Conservation (phyloP, 2,329 filamentous ascomycete species). For the Aspergillus versicolor region DNA sequence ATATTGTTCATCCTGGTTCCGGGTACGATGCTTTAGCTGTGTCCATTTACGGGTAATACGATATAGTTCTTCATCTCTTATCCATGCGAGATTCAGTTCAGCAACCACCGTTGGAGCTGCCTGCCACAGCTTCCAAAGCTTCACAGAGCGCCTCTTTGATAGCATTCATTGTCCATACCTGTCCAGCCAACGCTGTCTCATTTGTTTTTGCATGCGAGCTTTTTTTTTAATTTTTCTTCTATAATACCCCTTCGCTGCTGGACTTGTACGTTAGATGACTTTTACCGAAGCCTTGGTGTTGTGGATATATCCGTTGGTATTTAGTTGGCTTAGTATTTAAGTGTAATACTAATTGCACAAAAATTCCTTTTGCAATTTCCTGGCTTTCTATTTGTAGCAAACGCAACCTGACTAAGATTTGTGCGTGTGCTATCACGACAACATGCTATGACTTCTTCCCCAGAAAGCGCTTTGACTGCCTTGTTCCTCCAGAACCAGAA, state of each 20-base stretch:
- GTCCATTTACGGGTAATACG: background rate
- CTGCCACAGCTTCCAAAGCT: background rate
- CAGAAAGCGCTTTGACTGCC: constrained; percentile 38
- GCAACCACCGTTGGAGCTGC: background rate
- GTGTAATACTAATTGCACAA: constrained; percentile 7
- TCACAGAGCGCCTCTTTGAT: background rate
- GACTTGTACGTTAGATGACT: constrained; percentile 30
- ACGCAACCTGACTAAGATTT: background rate
- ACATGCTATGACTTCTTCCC: constrained; percentile 32
- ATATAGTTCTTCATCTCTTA: background rate
- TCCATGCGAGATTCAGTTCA: background rate
- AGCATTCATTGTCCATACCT: constrained; percentile 5
- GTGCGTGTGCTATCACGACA: background rate
- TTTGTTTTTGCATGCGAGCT: constrained; percentile 20
- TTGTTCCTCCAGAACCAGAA: constrained; percentile 17
- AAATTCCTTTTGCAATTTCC: background rate
- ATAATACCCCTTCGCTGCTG: constrained; percentile 36
- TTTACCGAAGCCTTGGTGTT: constrained; percentile 26
- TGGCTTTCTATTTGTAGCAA: background rate
- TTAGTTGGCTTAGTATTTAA: constrained; percentile 10
- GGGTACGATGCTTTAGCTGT: constrained; percentile 56
- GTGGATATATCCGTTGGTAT: constrained; percentile 15
- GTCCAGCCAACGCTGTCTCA: background rate
- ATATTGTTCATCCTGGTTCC: constrained; percentile 94
- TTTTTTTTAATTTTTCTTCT: constrained; percentile 16